A percentile compares a stretch with the other conserved stretches of the same genome.
phyloP scores from a whole-genome alignment of 2,329 filamentous ascomycete genomes.

The Cladosporium velox region DNA sequence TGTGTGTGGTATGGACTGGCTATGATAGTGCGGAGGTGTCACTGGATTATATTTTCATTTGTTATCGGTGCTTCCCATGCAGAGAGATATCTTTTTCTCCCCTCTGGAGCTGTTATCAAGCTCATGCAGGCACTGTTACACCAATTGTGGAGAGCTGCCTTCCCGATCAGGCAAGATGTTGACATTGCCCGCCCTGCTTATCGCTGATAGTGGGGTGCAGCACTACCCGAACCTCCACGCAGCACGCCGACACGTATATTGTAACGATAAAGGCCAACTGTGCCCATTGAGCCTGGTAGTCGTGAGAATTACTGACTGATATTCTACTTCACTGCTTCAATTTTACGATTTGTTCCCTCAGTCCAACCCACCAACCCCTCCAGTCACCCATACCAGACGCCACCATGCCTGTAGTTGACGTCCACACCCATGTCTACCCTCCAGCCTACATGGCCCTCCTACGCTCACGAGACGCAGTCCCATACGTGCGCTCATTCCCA shows the following conservation, averaged over 20 bases:
- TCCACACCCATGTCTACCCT: slow-evolving; percentile 66
- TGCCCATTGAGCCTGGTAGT: not conserved
- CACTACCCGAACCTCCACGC: not conserved
- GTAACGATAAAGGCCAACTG: not conserved
- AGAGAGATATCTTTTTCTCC: not conserved
- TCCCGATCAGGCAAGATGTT: slow-evolving; percentile 13
- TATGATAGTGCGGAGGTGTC: not conserved
- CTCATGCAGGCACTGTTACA: not conserved
- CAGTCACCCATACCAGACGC: not conserved
- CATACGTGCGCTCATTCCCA: slow-evolving; percentile 68
- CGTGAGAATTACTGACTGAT: not conserved
- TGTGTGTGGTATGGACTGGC: not conserved
- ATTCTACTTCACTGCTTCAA: not conserved
- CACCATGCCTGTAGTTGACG: slow-evolving; percentile 53
- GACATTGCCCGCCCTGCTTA: slow-evolving; percentile 7
- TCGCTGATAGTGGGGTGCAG: slow-evolving; percentile 2
- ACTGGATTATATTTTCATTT: not conserved
- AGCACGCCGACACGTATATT: not conserved
- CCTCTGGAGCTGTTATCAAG: not conserved
- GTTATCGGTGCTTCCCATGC: not conserved
- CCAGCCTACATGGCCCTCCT: slow-evolving; percentile 62
- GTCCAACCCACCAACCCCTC: not conserved
- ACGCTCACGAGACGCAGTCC: slow-evolving; percentile 61
- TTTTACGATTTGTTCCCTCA: not conserved
- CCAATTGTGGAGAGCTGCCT: slow-evolving; percentile 2